These are phyloP conservation scores for Chenopodium formosanum DNA, from an alignment of 148 eudicot genomes.

Conservation along the genomic window DNA sequence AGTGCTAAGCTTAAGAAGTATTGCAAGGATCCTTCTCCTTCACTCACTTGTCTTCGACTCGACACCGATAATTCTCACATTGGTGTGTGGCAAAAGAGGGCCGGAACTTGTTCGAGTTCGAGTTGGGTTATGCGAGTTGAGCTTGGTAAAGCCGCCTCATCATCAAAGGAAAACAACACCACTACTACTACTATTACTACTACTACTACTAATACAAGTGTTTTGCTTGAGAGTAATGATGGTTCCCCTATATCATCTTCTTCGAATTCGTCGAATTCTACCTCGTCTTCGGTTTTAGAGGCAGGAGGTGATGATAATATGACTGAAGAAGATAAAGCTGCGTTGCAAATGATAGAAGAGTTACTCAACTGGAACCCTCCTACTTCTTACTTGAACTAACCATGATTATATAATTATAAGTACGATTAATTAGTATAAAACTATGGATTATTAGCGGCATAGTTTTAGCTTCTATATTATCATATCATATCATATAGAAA, in stretches of 20 bases:
- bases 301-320: conserved; percentile 23
- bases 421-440: neutral
- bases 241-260: conserved; percentile 12
- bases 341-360: conserved; percentile 89
- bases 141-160: conserved; percentile 35
- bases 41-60: conserved; percentile 78
- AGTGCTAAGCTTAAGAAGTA: conserved; percentile 61
- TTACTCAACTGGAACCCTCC: conserved; percentile 61
- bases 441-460: neutral
- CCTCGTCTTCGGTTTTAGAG: conserved; percentile 5
- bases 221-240: neutral
- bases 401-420: neutral
- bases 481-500: neutral
- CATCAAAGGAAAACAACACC: neutral
- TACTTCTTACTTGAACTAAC: neutral
- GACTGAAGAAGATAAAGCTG: conserved; percentile 65
- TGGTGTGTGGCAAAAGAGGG: conserved; percentile 90
- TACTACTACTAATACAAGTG: neutral
- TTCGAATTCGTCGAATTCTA: conserved; percentile 5
- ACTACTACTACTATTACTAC: neutral
- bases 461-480: neutral
- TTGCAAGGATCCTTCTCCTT: conserved; percentile 72
- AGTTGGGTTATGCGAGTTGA: conserved; percentile 80
- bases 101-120: conserved; percentile 58
- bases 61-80: conserved; percentile 78